A percentile compares a stretch with the other conserved stretches of the same genome.
Evolutionary conservation across 78 protist genomes (phyloP).

Genomic region (Dictyostelium discoideum): DNA sequence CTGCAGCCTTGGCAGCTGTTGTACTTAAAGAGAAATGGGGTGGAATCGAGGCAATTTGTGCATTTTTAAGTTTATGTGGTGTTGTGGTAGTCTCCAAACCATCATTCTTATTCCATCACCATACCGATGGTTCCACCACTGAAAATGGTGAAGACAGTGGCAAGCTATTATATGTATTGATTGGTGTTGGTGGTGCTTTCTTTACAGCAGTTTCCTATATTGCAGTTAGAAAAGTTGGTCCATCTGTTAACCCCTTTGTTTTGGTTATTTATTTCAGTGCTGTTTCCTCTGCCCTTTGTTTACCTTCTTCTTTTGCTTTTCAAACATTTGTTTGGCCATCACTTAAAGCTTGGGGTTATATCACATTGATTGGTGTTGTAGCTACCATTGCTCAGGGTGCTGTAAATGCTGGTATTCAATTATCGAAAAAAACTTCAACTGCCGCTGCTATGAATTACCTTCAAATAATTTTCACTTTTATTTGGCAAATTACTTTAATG

Average conservation of each 20-base stretch:
- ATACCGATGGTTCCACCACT: neutral
- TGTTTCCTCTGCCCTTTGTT: neutral
- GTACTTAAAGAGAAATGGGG: slow-evolving; percentile 72
- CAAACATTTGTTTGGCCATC: slow-evolving; percentile 41
- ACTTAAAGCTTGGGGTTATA: neutral
- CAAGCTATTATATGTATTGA: slow-evolving; percentile 1
- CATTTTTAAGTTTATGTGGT: slow-evolving; percentile 32
- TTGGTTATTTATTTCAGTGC: slow-evolving; percentile 28
- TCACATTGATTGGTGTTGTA: slow-evolving; percentile 18
- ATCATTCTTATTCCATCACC: slow-evolving; percentile 19
- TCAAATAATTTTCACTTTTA: slow-evolving; percentile 60
- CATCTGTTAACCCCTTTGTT: slow-evolving; percentile 40
- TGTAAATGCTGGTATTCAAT: slow-evolving; percentile 56
- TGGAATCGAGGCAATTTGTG: slow-evolving; percentile 49
- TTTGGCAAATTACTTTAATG: slow-evolving; percentile 32
- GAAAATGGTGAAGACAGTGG: neutral
- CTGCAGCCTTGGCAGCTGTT: slow-evolving; percentile 38
- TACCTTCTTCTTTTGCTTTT: neutral
- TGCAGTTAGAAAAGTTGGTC: slow-evolving; percentile 67
- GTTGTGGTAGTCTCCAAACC: slow-evolving; percentile 50
- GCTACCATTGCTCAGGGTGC: slow-evolving; percentile 27
- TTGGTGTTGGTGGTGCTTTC: slow-evolving; percentile 49
- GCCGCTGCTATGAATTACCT: slow-evolving; percentile 62
- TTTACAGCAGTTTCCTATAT: slow-evolving; percentile 36
- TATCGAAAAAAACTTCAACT: slow-evolving; percentile 22